These are phyloP conservation scores for Hortaea werneckii DNA, from an alignment of 2,329 filamentous ascomycete genomes.

Conservation along the genomic window DNA sequence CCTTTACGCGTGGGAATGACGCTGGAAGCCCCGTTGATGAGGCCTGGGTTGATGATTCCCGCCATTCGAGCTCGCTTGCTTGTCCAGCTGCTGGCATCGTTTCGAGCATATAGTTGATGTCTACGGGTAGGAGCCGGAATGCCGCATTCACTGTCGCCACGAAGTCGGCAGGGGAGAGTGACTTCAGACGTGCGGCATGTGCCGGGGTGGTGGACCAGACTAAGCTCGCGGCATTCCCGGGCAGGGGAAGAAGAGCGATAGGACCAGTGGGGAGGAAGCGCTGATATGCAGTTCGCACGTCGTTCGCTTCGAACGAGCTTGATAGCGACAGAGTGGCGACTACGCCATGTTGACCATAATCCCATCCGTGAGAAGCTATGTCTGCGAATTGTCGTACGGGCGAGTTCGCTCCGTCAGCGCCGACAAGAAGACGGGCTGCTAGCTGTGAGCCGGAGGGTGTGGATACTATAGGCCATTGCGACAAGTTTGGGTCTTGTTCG, in stretches of 20 bases:
- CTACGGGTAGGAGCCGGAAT: conserved; percentile 69
- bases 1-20: conserved; percentile 47
- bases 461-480: conserved; percentile 76
- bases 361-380: conserved; percentile 81
- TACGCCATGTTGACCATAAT: conserved; percentile 81
- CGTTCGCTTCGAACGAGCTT: conserved; percentile 16
- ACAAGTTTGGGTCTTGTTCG: conserved; percentile 54
- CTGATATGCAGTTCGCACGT: conserved; percentile 75
- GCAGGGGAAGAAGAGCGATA: conserved; percentile 81
- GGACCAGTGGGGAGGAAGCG: conserved; percentile 89
- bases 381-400: conserved; percentile 83
- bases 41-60: conserved; percentile 58
- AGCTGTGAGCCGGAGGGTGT: conserved; percentile 50
- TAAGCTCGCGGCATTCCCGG: conserved; percentile 69
- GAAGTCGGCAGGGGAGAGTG: conserved; percentile 62
- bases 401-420: conserved; percentile 90
- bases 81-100: conserved; percentile 23
- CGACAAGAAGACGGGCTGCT: conserved; percentile 74
- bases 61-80: conserved; percentile 63
- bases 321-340: conserved; percentile 73
- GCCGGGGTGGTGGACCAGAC: conserved; percentile 90
- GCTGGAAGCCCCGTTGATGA: conserved; percentile 27
- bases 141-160: conserved; percentile 84
- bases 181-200: conserved; percentile 70
- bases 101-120: conserved; percentile 74